Evolutionary conservation across 1,284 basidiomycete genomes (phyloP).

Genomic region (Coniophora puteana): DNA sequence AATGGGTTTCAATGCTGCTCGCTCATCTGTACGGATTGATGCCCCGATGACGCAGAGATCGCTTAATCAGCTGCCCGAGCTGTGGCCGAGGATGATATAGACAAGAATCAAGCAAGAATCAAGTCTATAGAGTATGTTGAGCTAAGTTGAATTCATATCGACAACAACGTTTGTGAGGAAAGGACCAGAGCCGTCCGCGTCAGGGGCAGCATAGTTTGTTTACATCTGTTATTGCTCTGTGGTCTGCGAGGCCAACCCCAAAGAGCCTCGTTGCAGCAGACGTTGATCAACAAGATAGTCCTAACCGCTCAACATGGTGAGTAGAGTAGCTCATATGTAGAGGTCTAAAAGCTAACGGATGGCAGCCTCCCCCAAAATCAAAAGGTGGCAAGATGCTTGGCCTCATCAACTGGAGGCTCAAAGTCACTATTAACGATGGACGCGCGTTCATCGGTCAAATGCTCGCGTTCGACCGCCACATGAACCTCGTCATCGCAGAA

Average conservation of each 20-base stretch:
- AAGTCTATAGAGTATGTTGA: too few species aligned
- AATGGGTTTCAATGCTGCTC: too few species aligned
- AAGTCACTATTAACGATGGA: conserved; percentile 97
- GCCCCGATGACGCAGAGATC: too few species aligned
- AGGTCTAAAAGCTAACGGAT: conserved; percentile 5
- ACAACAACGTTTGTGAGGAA: conserved; percentile 1
- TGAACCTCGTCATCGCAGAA: conserved; percentile 98
- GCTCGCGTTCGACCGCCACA: conserved; percentile 99
- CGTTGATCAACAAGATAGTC: conserved; percentile 13
- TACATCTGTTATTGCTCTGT: background rate
- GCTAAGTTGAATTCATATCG: too few species aligned
- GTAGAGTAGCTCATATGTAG: conserved; percentile 19
- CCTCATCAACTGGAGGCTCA: conserved; percentile 97
- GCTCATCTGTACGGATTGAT: too few species aligned
- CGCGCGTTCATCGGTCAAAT: conserved; percentile 96
- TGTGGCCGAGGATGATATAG: too few species aligned
- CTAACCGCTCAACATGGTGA: conserved; percentile 58
- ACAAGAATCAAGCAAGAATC: too few species aligned
- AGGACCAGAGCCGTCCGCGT: background rate
- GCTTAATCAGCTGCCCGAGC: too few species aligned
- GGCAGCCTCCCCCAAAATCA: conserved; percentile 86
- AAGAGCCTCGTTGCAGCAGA: too few species aligned
- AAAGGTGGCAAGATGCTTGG: conserved; percentile 98
- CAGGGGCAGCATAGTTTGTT: conserved; percentile 1
- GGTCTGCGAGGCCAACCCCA: too few species aligned